Conservation (phyloP, 805 yeast genomes). For the Ogataea polymorpha region DNA sequence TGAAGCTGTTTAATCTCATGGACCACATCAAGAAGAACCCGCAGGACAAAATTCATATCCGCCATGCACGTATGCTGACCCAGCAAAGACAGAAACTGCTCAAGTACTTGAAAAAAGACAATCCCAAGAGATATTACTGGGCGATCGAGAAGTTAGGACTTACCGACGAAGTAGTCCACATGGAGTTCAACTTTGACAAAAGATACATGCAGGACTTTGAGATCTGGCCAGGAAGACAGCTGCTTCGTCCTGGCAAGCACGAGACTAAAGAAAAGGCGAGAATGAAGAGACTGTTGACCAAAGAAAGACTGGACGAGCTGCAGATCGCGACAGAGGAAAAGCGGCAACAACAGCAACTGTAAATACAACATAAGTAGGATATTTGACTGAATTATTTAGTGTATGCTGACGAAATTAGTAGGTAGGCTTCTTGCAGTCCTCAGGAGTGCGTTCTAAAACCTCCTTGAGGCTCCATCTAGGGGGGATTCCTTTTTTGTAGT, state of each 20-base stretch:
- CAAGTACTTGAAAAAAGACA: constrained; percentile 74
- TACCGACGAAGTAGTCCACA: constrained; percentile 70
- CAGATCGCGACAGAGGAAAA: not conserved
- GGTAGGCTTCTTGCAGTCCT: constrained; percentile 43
- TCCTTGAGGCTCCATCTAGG: constrained; percentile 82
- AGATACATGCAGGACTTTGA: constrained; percentile 75
- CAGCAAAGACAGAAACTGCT: constrained; percentile 85
- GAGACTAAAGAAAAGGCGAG: constrained; percentile 46
- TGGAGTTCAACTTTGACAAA: constrained; percentile 79
- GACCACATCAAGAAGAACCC: constrained; percentile 66
- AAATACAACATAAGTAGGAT: constrained; percentile 2
- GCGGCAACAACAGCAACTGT: constrained; percentile 5
- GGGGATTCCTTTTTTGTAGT: constrained; percentile 46
- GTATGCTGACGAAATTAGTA: constrained; percentile 12
- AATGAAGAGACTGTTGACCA: constrained; percentile 36
- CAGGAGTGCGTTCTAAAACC: constrained; percentile 68
- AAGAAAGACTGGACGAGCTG: constrained; percentile 5
- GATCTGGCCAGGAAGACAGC: constrained; percentile 70
- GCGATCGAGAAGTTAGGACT: constrained; percentile 84
- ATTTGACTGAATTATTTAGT: not conserved
- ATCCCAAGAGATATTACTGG: constrained; percentile 82
- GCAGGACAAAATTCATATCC: constrained; percentile 69
- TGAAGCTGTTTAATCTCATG: constrained; percentile 73
- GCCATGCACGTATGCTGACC: constrained; percentile 74
- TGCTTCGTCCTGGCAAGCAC: constrained; percentile 55